Evolutionary conservation across 768 basidiomycete species (phyloP).

Genomic region (Hypsizygus marmoreus): DNA sequence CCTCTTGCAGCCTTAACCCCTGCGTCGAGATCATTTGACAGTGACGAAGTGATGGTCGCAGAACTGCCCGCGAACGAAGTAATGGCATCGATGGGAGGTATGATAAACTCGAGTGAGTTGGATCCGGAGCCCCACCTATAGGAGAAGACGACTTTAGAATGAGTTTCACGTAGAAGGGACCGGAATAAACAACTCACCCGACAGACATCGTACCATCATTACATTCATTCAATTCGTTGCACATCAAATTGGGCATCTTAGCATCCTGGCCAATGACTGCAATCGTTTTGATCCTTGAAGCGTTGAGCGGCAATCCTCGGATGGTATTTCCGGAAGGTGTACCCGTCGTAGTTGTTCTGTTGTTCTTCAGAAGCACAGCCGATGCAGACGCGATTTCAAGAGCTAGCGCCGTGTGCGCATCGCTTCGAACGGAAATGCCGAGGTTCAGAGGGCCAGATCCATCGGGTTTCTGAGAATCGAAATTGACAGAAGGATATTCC

Average conservation of each 20-base stretch:
- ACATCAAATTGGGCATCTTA: constrained; percentile 47
- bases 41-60: constrained; percentile 41
- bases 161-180: constrained; percentile 19
- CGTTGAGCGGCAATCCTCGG: constrained; percentile 46
- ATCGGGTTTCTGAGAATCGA: constrained; percentile 46
- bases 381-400: constrained; percentile 67
- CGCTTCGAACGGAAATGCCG: constrained; percentile 43
- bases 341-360: constrained; percentile 38
- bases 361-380: constrained; percentile 71
- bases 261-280: constrained; percentile 66
- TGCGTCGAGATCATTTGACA: constrained; percentile 43
- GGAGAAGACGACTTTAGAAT: not conserved
- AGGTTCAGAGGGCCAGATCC: constrained; percentile 47
- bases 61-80: constrained; percentile 38
- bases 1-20: constrained; percentile 42
- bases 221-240: constrained; percentile 52
- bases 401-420: constrained; percentile 50
- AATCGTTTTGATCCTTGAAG: constrained; percentile 51
- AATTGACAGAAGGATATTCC: constrained; percentile 49
- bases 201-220: constrained; percentile 62
- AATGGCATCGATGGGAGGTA: constrained; percentile 51
- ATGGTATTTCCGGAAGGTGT: constrained; percentile 32
- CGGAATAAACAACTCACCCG: constrained; percentile 40
- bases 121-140: constrained; percentile 53
- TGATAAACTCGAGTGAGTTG: constrained; percentile 45